Percentiles rank a stretch among this genome's conserved stretches.
phyloP scores from a whole-genome alignment of 2,329 filamentous ascomycete genomes.

The Rutstroemia sp. region DNA sequence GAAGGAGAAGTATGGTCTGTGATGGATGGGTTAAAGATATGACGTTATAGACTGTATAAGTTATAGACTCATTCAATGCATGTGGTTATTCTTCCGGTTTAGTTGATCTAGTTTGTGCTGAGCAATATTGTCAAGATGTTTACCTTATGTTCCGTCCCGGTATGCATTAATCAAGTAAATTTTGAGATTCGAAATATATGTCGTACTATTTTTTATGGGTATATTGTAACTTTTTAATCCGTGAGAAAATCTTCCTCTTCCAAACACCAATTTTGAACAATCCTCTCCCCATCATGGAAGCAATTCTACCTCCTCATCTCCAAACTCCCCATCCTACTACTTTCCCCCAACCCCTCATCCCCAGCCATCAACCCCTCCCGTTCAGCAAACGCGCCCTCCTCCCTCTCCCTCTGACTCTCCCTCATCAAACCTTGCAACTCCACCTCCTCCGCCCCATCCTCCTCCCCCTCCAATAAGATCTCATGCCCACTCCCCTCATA shows the following conservation, averaged over 20 bases:
- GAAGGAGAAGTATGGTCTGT: too few relatives aligned
- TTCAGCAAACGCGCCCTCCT: not conserved
- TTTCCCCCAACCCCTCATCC: not conserved
- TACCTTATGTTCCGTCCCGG: too few relatives aligned
- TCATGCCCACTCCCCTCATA: slow-evolving; percentile 8
- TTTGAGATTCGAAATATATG: not conserved
- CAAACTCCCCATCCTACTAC: not conserved
- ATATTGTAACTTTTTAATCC: not conserved
- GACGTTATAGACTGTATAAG: too few relatives aligned
- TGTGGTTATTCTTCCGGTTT: too few relatives aligned
- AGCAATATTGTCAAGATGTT: too few relatives aligned
- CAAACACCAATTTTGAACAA: not conserved
- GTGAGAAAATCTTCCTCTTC: not conserved
- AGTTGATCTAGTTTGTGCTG: too few relatives aligned
- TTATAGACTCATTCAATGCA: too few relatives aligned
- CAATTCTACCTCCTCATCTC: not conserved
- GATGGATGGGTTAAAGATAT: too few relatives aligned
- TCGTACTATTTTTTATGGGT: not conserved
- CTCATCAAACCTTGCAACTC: slow-evolving; percentile 2
- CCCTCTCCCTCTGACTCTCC: not conserved
- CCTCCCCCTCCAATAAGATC: not conserved
- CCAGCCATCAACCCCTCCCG: not conserved
- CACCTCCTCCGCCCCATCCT: not conserved
- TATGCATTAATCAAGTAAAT: too few relatives aligned
- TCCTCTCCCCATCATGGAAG: too few relatives aligned